Base-by-base conservation (phyloP, 2,329 filamentous ascomycete species). In the Furcasterigmium furcatum region DNA sequence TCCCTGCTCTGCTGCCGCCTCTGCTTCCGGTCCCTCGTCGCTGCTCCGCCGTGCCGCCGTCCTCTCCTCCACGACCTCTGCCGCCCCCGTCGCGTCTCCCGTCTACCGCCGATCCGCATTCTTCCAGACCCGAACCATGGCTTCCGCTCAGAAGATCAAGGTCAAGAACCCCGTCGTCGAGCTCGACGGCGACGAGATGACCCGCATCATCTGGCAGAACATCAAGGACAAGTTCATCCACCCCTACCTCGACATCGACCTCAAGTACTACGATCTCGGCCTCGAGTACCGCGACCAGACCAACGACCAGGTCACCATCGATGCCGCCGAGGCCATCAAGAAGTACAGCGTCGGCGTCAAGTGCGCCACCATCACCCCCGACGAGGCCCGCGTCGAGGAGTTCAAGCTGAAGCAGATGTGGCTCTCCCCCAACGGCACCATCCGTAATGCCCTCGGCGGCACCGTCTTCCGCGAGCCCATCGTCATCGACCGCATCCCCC, bases 351-450 rank as follows among this genome's bases (percentile, higher is more conserved):
- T 99, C 45, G 94, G 92, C 70, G 90, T 99, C 76, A 99, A 99
- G 80, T 99, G 94, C 71, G 94, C 94, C 55, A 99, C 94, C 67
- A 99, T 99, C 74, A 99, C 94, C 36, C 94, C 94, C 32, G 94
- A 99, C 67, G 94, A 99, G 81, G 87, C 84, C 54, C 87, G 94
- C 66, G 92, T 99, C 24, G 81, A 97, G 77, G 94, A 97, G 73
- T 99, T 97, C 73, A 91, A 96, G 67, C 82, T 99, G 58, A 99
- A 97, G 87, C 85, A 97, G 77, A 97, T 97, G 94, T 99, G 94
- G 94, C 80, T 97, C 48, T 96, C 90, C 46, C 94, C 94, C 63
- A 99, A 99, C 69, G 94, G 94, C 65, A 99, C 83, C 50, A 87
- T 87, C 72, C 79, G 83, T 58, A 87, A 87, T 62, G 75, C 75